phyloP scores from a whole-genome alignment of 2,329 filamentous ascomycete species.

The Trichoderma sp. region DNA sequence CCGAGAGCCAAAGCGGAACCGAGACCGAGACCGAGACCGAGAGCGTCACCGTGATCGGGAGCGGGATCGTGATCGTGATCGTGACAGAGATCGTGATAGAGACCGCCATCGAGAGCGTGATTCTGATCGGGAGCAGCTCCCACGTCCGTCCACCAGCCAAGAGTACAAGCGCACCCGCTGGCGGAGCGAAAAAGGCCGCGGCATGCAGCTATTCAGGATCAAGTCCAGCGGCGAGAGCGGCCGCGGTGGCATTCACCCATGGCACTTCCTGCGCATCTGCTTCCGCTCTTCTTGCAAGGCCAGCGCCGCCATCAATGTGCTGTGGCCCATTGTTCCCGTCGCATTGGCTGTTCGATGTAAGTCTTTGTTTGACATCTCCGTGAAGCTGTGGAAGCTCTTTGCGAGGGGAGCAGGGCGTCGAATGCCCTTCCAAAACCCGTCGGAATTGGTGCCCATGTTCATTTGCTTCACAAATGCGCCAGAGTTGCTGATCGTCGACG shows the following conservation, averaged over 20 bases:
- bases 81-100: no score
- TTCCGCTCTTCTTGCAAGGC: constrained; percentile 49
- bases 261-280: constrained; percentile 48
- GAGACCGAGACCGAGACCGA: no score
- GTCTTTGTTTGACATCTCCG: neutral
- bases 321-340: constrained; percentile 53
- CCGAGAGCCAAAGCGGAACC: no score
- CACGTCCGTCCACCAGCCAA: constrained; percentile 2
- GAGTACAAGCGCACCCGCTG: constrained; percentile 10
- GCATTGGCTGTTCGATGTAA: constrained; percentile 39
- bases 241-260: constrained; percentile 47
- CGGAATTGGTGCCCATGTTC: neutral
- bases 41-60: no score
- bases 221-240: constrained; percentile 48
- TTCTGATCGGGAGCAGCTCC: neutral
- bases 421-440: neutral
- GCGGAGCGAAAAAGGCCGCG: constrained; percentile 6
- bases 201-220: constrained; percentile 16
- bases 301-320: constrained; percentile 50
- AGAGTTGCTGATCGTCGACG: neutral
- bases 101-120: no score
- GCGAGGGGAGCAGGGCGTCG: no score
- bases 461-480: neutral
- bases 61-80: no score
- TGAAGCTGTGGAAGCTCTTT: constrained; percentile 35